Base-by-base conservation (phyloP, 2,329 filamentous ascomycete genomes). In the Claviceps pazoutovae region DNA sequence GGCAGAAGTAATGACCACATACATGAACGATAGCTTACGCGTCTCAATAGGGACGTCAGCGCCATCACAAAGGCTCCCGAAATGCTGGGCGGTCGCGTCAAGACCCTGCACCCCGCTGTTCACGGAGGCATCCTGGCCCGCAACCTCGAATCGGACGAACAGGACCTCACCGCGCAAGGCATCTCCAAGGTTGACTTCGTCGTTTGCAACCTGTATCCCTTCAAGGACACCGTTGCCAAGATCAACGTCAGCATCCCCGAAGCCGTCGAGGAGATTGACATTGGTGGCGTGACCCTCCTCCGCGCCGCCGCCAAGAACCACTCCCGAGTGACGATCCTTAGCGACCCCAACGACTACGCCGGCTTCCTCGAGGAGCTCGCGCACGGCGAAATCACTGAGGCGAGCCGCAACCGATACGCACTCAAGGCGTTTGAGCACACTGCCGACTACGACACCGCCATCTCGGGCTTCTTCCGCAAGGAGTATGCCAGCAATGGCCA, bases 341-440 rank as follows among this genome's bases (percentile, higher is more conserved):
- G 87, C 63, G 91, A 97, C 70, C 91, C 93, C 49, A 76, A 77
- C 55, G 91, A 98, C 73, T 98, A 98, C 71, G 82, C 89, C 56
- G 87, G 88, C 68, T 97, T 98, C 75, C 77, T 98, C 51, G 83
- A 84, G 66, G 90, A 96, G 74, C 80, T 98, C 34, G 84, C 89
- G 69, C 75, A 84, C 58, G 91, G 90, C 56, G 87, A 91, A 67
- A 84, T 98, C 62, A 83, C 85, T 51, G 87, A 95, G 66, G 75
- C 80, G 55, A 94, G 83, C 74, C 84, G 90, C 60, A 89, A 95
- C 68, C 74, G 81, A 53, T 96, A 95, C 66, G 91, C 93, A 26
- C 80, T 97, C 62, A 98, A 98, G 79, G 93, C 93, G 16, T 98
- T 98, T 65, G 88, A 95, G 73, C 93, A 97, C 71, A 98, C 93